These are phyloP conservation scores for Spencermartinsiella ligniputridi DNA, from an alignment of 1,139 yeast genomes.

Conservation along the genomic window DNA sequence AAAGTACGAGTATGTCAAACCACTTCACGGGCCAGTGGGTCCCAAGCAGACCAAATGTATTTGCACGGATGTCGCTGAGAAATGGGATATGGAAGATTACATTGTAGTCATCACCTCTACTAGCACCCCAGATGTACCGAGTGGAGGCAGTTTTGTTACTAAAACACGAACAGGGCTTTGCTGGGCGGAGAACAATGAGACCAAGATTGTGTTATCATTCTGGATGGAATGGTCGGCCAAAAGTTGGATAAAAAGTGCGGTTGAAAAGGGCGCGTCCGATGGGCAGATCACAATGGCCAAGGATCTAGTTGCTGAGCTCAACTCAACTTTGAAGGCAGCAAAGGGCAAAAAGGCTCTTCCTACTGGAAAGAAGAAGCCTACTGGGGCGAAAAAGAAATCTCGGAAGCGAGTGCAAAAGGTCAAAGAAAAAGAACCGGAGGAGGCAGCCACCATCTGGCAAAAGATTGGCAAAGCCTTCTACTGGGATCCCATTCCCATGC, in stretches of 20 bases:
- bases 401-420: slow-evolving; percentile 13
- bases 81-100: slow-evolving; percentile 53
- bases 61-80: slow-evolving; percentile 66
- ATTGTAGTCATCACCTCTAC: slow-evolving; percentile 64
- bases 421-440: slow-evolving; percentile 7
- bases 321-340: slow-evolving; percentile 39
- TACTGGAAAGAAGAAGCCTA: slow-evolving; percentile 23
- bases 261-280: slow-evolving; percentile 86
- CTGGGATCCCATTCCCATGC: slow-evolving; percentile 14
- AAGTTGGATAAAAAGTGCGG: slow-evolving; percentile 85
- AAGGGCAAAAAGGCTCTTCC: slow-evolving; percentile 31
- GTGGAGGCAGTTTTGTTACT: slow-evolving; percentile 77
- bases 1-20: slow-evolving; percentile 69
- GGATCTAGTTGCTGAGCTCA: slow-evolving; percentile 54
- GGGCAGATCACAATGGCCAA: slow-evolving; percentile 79
- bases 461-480: slow-evolving; percentile 3
- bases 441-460: slow-evolving; percentile 1
- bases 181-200: slow-evolving; percentile 73
- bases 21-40: slow-evolving; percentile 78
- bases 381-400: slow-evolving; percentile 8
- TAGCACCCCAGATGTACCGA: slow-evolving; percentile 91
- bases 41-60: slow-evolving; percentile 90
- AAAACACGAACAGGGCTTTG: slow-evolving; percentile 58
- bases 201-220: slow-evolving; percentile 61
- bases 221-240: slow-evolving; percentile 87